phyloP scores from a whole-genome alignment of 768 basidiomycete species.

The Phanerochaete sordida region DNA sequence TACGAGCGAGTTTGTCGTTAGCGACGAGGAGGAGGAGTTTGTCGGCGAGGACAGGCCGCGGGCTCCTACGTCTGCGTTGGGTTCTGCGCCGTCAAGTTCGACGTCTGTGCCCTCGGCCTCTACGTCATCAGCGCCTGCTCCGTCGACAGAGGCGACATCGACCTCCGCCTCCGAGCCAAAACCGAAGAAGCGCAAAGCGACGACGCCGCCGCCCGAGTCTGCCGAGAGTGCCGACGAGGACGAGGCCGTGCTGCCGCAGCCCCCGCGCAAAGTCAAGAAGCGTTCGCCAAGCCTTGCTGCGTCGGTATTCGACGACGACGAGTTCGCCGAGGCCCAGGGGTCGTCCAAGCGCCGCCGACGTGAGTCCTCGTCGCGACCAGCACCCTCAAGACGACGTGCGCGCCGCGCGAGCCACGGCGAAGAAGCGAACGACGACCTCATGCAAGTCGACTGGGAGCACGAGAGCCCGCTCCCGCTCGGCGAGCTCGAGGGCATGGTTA shows the following conservation, averaged over 20 bases:
- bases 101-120: neutral
- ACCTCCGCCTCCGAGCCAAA: neutral
- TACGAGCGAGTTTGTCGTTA: neutral
- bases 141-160: too few relatives aligned
- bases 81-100: neutral
- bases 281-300: neutral
- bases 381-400: neutral
- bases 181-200: neutral
- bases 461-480: constrained; percentile 11
- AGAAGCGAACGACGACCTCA: neutral
- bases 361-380: neutral
- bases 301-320: neutral
- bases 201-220: neutral
- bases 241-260: neutral
- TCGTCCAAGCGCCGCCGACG: neutral
- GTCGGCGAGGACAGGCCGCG: neutral
- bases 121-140: too few relatives aligned
- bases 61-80: neutral
- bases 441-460: neutral
- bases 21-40: neutral
- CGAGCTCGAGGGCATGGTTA: constrained; percentile 62
- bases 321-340: neutral
- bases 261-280: neutral
- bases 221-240: neutral
- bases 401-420: neutral